Evolutionary conservation across 2,329 filamentous ascomycete species (phyloP).

Genomic region (Chaetomium strumarium): DNA sequence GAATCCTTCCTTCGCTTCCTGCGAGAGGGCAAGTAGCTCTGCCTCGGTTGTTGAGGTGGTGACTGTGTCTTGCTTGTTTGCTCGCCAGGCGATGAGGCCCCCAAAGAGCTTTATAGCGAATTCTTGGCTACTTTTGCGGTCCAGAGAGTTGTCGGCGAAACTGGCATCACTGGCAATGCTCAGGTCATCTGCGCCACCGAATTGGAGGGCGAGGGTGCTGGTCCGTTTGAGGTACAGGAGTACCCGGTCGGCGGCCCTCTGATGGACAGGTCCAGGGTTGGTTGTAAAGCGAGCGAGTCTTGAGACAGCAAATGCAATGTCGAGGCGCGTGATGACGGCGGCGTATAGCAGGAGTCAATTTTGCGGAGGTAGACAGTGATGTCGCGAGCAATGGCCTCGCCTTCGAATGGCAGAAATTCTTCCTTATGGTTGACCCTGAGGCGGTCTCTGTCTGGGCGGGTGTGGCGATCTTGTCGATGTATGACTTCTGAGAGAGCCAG

Average conservation of each 20-base stretch:
- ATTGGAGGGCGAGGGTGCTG: neutral
- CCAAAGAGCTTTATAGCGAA: conserved; percentile 10
- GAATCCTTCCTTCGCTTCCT: no score
- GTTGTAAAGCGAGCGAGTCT: neutral
- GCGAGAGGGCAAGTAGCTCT: no score
- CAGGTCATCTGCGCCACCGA: neutral
- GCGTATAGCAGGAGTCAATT: no score
- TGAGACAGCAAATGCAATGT: conserved; percentile 9
- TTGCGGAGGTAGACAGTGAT: no score
- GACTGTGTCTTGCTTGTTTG: conserved; percentile 11
- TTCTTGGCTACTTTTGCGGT: conserved; percentile 9
- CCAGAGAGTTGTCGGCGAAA: neutral
- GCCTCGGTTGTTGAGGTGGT: no score
- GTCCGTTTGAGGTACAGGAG: neutral
- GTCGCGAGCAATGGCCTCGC: no score
- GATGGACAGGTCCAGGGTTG: neutral
- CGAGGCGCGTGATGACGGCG: conserved; percentile 3
- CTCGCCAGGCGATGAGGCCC: conserved; percentile 2
- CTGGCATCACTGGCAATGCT: neutral
- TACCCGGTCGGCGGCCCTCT: neutral
- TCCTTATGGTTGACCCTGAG: no score
- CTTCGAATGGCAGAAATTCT: no score
- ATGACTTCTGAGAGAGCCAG: no score
- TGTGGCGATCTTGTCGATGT: no score
- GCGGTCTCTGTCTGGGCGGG: no score